Base-by-base conservation (phyloP, 202 grass and related monocot genomes). In the Panicum virgatum region DNA sequence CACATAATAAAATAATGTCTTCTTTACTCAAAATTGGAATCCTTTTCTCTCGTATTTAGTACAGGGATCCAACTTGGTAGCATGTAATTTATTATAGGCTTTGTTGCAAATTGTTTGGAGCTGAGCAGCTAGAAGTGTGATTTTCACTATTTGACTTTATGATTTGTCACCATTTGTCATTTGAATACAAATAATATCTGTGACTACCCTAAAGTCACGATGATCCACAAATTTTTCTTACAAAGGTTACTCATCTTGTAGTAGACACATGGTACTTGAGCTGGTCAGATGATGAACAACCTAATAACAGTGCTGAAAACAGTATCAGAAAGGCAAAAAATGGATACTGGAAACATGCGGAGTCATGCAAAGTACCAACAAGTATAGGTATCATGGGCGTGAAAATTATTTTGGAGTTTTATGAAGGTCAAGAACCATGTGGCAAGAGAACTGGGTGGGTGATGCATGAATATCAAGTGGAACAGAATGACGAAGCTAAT, bases 391-490 rank as follows among this genome's bases (percentile, higher is more conserved):
- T 59, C 78, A 29, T 65, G 4, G 90, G 86, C 51, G 45, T 78
- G 29, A 92, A 92, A 83, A 80, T 57, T 54, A 45, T 23, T 30
- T 59, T 86, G 25, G 70, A 83, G 80, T 88, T 86, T 88, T 83
- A 83, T 60, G 53, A 80, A 66, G 75, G 83, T 47, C 50, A 92
- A 86, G 63, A 63, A 77, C 69, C 83, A 38, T 53, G 30, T 80
- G 75, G 79, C 71, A 48, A 46, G 29, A 92, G 54, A 86, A 86
- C 90, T 77, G 39, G 70, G 63, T 88, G 83, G 90, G 39, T 86
- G 64, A 92, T 92, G 90, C 23, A 83, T 80, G 79, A 86, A 76
- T 92, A 92, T 80, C 79, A 47, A n/a, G 79, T 84, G 40, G 74
- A 83, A 76, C 63, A 80, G 23, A 79, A 80, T 25, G 16, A 38